Base-by-base conservation (phyloP, 164 flowering plant genomes). In the Buxus sempervirens region DNA sequence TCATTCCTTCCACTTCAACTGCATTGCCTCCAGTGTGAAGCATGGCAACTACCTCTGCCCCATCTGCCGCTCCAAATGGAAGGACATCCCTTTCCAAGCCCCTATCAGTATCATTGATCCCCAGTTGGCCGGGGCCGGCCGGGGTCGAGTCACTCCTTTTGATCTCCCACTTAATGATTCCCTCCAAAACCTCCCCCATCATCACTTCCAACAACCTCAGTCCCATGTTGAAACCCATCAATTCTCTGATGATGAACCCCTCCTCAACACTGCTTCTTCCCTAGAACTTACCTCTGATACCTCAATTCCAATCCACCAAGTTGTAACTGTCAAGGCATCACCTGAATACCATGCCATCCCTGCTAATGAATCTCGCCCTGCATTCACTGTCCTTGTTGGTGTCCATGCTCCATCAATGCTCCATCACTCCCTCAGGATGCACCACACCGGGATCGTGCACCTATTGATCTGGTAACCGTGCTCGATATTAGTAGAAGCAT, bases 401-500 rank as follows among this genome's bases (percentile, higher is more conserved):
- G 57, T 77, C 14, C 66, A 41, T 10, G 74, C 83, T 5, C 79
- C 81, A 23, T 22, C 76, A 1, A 41, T 10, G 74, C 83, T 5
- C 79, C 81, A 23, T 22, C 76, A 1, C 70, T 64, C 26, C 38
- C 23, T 24, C 27, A 62, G 16, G 38, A 54, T 8, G 59, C 67
- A 10, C 62, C 2, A 5, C 20, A n/a, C 20, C 24, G 19, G 13
- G 61, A 54, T 7, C 82, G 78, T 15, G 77, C 81, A 7, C 86
- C 86, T 0, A 56, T 84, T 24, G 85, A 82, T 69, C 80, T 82
- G 1, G 83, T 81, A 4, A 64, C 77, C 0, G 86, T 82, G 58
- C 83, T 82, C 7, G 88, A 82, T 62, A 73, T 82, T 0, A 81
- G 87, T 63, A 82, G 79, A 14, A 82, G 83, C 81, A 84, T 84